Evolutionary conservation across 805 yeast species (phyloP).

Genomic region (Metschnikowia continentalis): DNA sequence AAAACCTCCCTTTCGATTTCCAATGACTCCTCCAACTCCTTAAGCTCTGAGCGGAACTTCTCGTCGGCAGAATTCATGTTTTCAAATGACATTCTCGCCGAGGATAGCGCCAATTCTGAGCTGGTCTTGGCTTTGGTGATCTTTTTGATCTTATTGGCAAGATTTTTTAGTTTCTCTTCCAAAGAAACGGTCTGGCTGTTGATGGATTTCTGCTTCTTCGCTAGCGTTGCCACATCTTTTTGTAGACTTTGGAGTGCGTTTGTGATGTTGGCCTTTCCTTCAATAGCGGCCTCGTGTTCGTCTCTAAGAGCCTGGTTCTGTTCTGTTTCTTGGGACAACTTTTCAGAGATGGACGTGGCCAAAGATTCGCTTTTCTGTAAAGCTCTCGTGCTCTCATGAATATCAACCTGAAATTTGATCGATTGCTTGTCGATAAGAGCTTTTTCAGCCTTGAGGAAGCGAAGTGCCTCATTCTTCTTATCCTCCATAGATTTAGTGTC

Average conservation of each 20-base stretch:
- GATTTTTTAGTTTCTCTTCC: slow-evolving; percentile 74
- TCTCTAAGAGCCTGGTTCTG: slow-evolving; percentile 35
- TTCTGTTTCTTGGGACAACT: slow-evolving; percentile 41
- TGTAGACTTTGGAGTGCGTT: slow-evolving; percentile 15
- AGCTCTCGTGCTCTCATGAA: slow-evolving; percentile 37
- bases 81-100: slow-evolving; percentile 45
- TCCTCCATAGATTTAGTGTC: slow-evolving; percentile 66
- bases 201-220: slow-evolving; percentile 29
- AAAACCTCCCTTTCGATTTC: slow-evolving; percentile 52
- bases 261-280: slow-evolving; percentile 19
- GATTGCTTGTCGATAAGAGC: slow-evolving; percentile 49
- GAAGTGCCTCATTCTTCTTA: slow-evolving; percentile 65
- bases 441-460: slow-evolving; percentile 63
- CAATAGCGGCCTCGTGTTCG: slow-evolving; percentile 32
- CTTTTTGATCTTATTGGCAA: slow-evolving; percentile 54
- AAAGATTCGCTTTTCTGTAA: slow-evolving; percentile 37
- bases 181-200: slow-evolving; percentile 57
- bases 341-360: slow-evolving; percentile 36
- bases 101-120: slow-evolving; percentile 42
- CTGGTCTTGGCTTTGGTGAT: slow-evolving; percentile 49
- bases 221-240: slow-evolving; percentile 17
- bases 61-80: slow-evolving; percentile 42
- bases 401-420: slow-evolving; percentile 50
- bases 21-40: slow-evolving; percentile 42
- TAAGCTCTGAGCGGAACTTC: slow-evolving; percentile 43